Evolutionary conservation across 495 filamentous ascomycete genomes (phyloP).

Genomic region (Talaromyces liani): DNA sequence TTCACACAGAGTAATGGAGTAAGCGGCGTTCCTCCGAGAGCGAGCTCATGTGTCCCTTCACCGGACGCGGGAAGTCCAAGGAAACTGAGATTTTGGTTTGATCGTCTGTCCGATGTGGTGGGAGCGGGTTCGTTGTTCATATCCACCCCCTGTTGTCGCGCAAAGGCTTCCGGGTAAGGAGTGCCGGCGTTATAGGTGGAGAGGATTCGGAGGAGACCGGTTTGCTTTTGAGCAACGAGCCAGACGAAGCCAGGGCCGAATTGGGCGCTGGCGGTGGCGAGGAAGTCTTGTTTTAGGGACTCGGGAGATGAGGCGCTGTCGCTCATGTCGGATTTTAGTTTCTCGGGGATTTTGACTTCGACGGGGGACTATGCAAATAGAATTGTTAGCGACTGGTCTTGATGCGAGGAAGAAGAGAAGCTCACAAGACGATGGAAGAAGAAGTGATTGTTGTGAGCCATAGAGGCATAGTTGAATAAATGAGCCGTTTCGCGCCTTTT

Average conservation of each 20-base stretch:
- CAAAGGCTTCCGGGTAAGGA: slow-evolving; percentile 77
- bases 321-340: slow-evolving; percentile 42
- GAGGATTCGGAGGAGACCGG: slow-evolving; percentile 62
- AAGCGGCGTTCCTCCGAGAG: slow-evolving; percentile 63
- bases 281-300: slow-evolving; percentile 69
- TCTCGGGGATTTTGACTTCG: slow-evolving; percentile 42
- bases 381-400: slow-evolving; percentile 3
- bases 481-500: slow-evolving; percentile 67
- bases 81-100: slow-evolving; percentile 36
- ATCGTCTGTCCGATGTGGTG: not conserved
- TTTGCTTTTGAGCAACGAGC: slow-evolving; percentile 50
- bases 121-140: slow-evolving; percentile 54
- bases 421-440: slow-evolving; percentile 71
- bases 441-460: slow-evolving; percentile 94
- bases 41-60: slow-evolving; percentile 32
- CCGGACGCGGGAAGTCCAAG: slow-evolving; percentile 40
- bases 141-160: slow-evolving; percentile 70
- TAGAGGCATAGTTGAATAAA: slow-evolving; percentile 90
- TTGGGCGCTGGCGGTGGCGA: slow-evolving; percentile 79
- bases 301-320: slow-evolving; percentile 71
- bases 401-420: slow-evolving; percentile 1
- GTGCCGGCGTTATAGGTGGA: slow-evolving; percentile 87
- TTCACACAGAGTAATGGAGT: slow-evolving; percentile 81
- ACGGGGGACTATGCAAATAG: slow-evolving; percentile 32
- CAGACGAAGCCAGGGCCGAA: slow-evolving; percentile 97